phyloP scores from a whole-genome alignment of 1,139 yeast species.

The Pichia sp. region DNA sequence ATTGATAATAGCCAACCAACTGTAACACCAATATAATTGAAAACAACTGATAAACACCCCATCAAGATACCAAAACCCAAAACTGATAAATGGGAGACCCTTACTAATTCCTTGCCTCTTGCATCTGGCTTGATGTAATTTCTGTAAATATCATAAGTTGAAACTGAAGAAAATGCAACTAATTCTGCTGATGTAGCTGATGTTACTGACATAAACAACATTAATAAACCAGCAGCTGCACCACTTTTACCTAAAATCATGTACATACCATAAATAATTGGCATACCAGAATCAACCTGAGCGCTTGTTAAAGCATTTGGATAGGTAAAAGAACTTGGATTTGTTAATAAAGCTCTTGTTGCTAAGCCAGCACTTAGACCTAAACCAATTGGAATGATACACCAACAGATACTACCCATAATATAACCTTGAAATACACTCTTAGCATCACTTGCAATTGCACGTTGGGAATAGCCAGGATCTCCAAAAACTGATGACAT shows the following conservation, averaged over 20 bases:
- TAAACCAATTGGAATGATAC: constrained; percentile 37
- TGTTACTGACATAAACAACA: constrained; percentile 45
- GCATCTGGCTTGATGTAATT: constrained; percentile 40
- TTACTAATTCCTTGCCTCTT: constrained; percentile 36
- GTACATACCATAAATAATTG: constrained; percentile 37
- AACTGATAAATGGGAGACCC: constrained; percentile 36
- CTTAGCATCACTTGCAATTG: constrained; percentile 36
- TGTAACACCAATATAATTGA: constrained; percentile 36
- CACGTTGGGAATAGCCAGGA: constrained; percentile 29
- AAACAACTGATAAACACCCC: constrained; percentile 36
- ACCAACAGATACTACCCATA: constrained; percentile 41
- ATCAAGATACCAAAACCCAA: constrained; percentile 34
- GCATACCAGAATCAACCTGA: constrained; percentile 34
- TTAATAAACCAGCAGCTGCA: constrained; percentile 36
- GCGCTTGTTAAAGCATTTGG: constrained; percentile 24
- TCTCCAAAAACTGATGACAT: constrained; percentile 24
- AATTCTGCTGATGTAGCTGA: constrained; percentile 45
- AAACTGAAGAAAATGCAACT: constrained; percentile 41
- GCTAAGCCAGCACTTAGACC: constrained; percentile 40
- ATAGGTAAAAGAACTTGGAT: constrained; percentile 31
- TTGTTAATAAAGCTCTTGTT: constrained; percentile 28
- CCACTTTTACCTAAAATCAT: constrained; percentile 41
- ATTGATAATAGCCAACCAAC: constrained; percentile 39
- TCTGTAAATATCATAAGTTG: constrained; percentile 43
- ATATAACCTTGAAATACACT: constrained; percentile 34